A percentile compares a stretch with the other conserved stretches of the same genome.
These are phyloP conservation scores for Coffea humblotiana DNA, from an alignment of 305 asterid species.

Conservation along the genomic window DNA sequence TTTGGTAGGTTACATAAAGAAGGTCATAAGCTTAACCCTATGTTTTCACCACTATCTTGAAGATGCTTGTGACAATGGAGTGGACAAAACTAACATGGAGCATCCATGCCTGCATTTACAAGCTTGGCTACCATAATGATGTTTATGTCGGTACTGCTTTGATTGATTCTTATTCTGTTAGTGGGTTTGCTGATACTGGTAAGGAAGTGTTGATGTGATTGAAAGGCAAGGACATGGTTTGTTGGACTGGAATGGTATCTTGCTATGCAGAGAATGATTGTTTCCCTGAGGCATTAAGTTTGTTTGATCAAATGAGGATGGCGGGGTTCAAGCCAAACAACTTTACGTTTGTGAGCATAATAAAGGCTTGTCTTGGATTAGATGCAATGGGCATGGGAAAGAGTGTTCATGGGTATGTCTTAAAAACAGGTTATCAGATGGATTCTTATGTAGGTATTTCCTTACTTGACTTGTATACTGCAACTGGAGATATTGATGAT, in stretches of 20 bases:
- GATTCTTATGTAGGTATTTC: slow-evolving; percentile 80
- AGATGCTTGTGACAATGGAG: slow-evolving; percentile 67
- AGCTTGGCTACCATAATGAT: slow-evolving; percentile 61
- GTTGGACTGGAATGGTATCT: slow-evolving; percentile 83
- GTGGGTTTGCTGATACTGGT: slow-evolving; percentile 51
- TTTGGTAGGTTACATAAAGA: slow-evolving; percentile 59
- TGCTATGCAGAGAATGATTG: slow-evolving; percentile 73
- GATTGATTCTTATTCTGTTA: slow-evolving; percentile 73
- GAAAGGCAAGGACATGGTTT: slow-evolving; percentile 65
- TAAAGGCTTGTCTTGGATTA: slow-evolving; percentile 79
- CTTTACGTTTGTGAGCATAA: slow-evolving; percentile 70
- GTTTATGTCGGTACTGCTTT: slow-evolving; percentile 80
- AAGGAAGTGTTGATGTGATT: slow-evolving; percentile 54
- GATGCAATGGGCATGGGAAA: slow-evolving; percentile 49
- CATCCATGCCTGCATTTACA: slow-evolving; percentile 41
- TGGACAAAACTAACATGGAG: slow-evolving; percentile 26
- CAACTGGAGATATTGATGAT: slow-evolving; percentile 55
- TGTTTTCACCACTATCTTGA: slow-evolving; percentile 65
- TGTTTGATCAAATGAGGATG: slow-evolving; percentile 61
- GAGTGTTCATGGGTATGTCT: slow-evolving; percentile 66
- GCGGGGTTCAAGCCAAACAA: slow-evolving; percentile 69
- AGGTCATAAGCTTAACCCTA: slow-evolving; percentile 78
- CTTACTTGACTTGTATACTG: slow-evolving; percentile 78
- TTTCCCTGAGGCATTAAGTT: slow-evolving; percentile 50
- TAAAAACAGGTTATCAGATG: slow-evolving; percentile 64